phyloP scores from a whole-genome alignment of 116 monocot species.

The Zostera marina region DNA sequence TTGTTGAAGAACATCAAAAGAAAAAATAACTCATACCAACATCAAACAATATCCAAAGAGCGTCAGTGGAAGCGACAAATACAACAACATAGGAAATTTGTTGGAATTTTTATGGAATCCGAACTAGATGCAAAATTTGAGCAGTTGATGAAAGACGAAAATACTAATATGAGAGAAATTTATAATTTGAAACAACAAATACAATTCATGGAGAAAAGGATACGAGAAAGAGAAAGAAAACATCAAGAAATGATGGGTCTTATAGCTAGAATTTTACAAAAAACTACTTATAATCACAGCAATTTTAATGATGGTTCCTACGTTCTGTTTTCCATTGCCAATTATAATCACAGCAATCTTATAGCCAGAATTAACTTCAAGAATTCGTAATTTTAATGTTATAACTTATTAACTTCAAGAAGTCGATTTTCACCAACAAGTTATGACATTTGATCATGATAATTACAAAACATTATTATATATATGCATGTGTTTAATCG shows the following conservation, averaged over 20 bases:
- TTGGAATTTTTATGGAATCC: conserved; percentile 9
- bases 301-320: too few species aligned
- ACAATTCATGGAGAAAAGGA: neutral
- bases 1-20: conserved; percentile 26
- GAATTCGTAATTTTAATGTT: too few species aligned
- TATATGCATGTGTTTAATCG: too few species aligned
- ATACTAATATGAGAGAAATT: conserved; percentile 2
- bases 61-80: neutral
- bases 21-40: neutral
- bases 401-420: too few species aligned
- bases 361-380: too few species aligned
- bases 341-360: too few species aligned
- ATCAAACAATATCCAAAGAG: too few species aligned
- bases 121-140: neutral
- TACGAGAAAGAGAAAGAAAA: conserved; percentile 5
- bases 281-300: too few species aligned
- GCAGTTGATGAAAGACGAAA: conserved; percentile 5
- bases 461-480: too few species aligned
- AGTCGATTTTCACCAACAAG: too few species aligned
- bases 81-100: neutral
- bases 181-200: conserved; percentile 7
- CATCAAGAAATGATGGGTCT: conserved; percentile 5
- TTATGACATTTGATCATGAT: too few species aligned
- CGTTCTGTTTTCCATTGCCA: too few species aligned
- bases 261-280: conserved; percentile 5